Evolutionary conservation across 441 rosid species (phyloP).

Genomic region (Mallotus japonicus): DNA sequence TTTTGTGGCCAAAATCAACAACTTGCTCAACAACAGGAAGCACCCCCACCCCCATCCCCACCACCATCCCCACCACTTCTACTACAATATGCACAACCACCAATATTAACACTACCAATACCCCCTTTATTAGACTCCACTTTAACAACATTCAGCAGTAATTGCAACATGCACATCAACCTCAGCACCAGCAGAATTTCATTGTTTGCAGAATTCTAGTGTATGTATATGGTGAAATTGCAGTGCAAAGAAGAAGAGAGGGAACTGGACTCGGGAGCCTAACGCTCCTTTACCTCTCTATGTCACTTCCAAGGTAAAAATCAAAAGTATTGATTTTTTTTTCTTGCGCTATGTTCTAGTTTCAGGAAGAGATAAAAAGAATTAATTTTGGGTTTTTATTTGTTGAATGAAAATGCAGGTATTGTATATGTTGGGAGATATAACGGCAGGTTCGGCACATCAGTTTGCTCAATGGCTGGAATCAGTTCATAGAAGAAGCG

Average conservation of each 20-base stretch:
- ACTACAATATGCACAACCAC: slow-evolving; percentile 25
- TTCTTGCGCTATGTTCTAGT: not conserved
- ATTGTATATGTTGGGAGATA: slow-evolving; percentile 97
- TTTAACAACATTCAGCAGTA: slow-evolving; percentile 1
- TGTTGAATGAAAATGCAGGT: slow-evolving; percentile 46
- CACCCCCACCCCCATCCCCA: slow-evolving; percentile 24
- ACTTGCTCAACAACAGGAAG: slow-evolving; percentile 23
- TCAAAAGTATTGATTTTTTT: too few relatives aligned
- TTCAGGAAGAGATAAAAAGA: not conserved
- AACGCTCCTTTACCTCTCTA: slow-evolving; percentile 82
- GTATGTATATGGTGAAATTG: slow-evolving; percentile 27
- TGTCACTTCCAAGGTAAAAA: slow-evolving; percentile 87
- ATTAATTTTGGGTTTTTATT: not conserved
- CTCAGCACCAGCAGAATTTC: slow-evolving; percentile 15
- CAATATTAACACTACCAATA: slow-evolving; percentile 1
- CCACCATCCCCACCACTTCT: slow-evolving; percentile 14
- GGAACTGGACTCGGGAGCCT: slow-evolving; percentile 53
- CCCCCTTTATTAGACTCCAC: slow-evolving; percentile 2
- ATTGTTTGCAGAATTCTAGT: too few relatives aligned
- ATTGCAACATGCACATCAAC: not conserved
- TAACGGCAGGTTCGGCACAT: slow-evolving; percentile 81
- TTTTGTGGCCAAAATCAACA: slow-evolving; percentile 17
- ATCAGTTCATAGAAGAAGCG: slow-evolving; percentile 94
- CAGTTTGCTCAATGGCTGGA: slow-evolving; percentile 97
- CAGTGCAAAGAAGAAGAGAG: slow-evolving; percentile 73